These are phyloP conservation scores for Morella rubra DNA, from an alignment of 306 rosid genomes.

Conservation along the genomic window DNA sequence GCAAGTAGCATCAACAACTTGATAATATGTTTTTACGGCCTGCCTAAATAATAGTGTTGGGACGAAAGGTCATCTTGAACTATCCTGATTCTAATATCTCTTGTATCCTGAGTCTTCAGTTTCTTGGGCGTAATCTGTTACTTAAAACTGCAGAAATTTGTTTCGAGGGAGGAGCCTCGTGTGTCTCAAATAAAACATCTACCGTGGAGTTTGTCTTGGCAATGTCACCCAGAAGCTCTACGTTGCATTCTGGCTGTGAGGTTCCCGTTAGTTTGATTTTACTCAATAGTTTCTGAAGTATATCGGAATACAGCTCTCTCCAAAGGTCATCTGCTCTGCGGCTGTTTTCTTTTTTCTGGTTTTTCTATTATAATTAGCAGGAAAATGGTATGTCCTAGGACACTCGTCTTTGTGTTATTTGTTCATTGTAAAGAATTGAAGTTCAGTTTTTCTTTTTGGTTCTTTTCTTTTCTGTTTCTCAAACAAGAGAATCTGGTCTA, in stretches of 20 bases:
- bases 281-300: slow-evolving; percentile 14
- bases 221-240: slow-evolving; percentile 9
- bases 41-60: neutral
- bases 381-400: slow-evolving; percentile 7
- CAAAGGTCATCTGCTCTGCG: neutral
- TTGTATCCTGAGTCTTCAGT: neutral
- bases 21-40: neutral
- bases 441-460: slow-evolving; percentile 9
- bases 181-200: slow-evolving; percentile 46
- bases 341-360: neutral
- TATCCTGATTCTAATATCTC: neutral
- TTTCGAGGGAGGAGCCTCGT: slow-evolving; percentile 52
- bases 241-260: slow-evolving; percentile 14
- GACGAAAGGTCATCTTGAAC: neutral
- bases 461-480: slow-evolving; percentile 6
- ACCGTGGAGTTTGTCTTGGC: neutral
- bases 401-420: slow-evolving; percentile 17
- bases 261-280: slow-evolving; percentile 18
- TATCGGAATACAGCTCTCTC: slow-evolving; percentile 23
- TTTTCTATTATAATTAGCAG: slow-evolving; percentile 15
- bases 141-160: slow-evolving; percentile 54
- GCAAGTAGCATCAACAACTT: neutral
- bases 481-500: neutral
- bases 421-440: slow-evolving; percentile 37
- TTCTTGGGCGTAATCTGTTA: slow-evolving; percentile 2